These are phyloP conservation scores for Leccinum subgranulosum DNA, from an alignment of 768 basidiomycete species.

Conservation along the genomic window DNA sequence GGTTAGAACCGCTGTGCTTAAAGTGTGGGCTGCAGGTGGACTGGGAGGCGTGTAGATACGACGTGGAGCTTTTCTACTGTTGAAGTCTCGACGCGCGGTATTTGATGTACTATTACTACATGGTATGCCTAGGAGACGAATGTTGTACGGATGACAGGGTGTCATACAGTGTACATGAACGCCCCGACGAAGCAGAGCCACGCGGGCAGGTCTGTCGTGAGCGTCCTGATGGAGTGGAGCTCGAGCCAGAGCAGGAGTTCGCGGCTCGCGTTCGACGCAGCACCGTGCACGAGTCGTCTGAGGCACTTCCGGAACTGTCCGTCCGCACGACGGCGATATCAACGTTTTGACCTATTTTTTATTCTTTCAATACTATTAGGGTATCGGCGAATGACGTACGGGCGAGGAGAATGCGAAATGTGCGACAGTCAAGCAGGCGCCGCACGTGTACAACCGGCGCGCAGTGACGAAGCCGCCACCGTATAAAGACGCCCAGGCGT, in stretches of 20 bases:
- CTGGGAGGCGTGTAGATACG: constrained; percentile 19
- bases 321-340: neutral
- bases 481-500: neutral
- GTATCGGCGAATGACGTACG: neutral
- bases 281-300: neutral
- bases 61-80: constrained; percentile 20
- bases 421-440: constrained; percentile 3
- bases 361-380: neutral
- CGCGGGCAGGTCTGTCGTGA: constrained; percentile 3
- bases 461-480: neutral
- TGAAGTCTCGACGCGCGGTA: neutral
- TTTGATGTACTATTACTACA: neutral
- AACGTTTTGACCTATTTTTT: neutral
- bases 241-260: constrained; percentile 1
- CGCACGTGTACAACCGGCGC: neutral
- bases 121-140: neutral
- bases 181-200: constrained; percentile 3
- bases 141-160: neutral
- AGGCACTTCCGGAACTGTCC: constrained; percentile 1
- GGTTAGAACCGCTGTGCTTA: constrained; percentile 18
- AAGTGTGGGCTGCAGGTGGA: constrained; percentile 19
- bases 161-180: neutral
- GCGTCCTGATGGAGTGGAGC: neutral
- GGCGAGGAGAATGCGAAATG: constrained; percentile 4
- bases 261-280: neutral